A percentile compares a stretch with the other conserved stretches of the same genome.
Conservation (phyloP, 2,329 filamentous ascomycete genomes). For the Hymenoscyphus linearis region DNA sequence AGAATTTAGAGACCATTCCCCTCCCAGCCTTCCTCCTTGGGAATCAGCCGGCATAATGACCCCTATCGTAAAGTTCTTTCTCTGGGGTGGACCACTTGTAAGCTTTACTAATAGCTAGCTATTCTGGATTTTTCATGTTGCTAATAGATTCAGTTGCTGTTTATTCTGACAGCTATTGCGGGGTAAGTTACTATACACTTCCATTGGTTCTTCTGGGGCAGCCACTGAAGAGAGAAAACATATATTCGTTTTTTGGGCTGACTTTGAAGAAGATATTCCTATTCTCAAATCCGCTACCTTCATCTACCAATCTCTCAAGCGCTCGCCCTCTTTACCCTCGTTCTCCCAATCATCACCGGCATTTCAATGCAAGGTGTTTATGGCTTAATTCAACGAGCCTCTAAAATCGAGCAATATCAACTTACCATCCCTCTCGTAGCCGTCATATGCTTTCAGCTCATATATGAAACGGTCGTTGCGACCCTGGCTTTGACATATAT, state of each 20-base stretch:
- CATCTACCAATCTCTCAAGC: constrained; percentile 29
- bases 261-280: constrained; percentile 24
- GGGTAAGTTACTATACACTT: constrained; percentile 17
- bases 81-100: constrained; percentile 23
- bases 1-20: background rate
- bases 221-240: background rate
- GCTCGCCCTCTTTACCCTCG: constrained; percentile 26
- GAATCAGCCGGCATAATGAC: constrained; percentile 10
- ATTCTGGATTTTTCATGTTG: background rate
- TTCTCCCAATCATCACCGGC: constrained; percentile 28
- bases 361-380: constrained; percentile 24
- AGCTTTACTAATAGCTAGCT: constrained; percentile 8
- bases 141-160: constrained; percentile 22
- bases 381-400: constrained; percentile 19
- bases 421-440: constrained; percentile 27
- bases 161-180: constrained; percentile 25
- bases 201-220: too few relatives aligned
- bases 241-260: background rate
- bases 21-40: background rate
- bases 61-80: constrained; percentile 11
- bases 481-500: constrained; percentile 30
- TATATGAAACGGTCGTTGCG: constrained; percentile 31
- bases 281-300: constrained; percentile 26
- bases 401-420: constrained; percentile 21
- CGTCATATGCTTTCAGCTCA: constrained; percentile 28